A percentile compares a stretch with the other conserved stretches of the same genome.
Conservation (phyloP, 495 filamentous ascomycete species). For the Penicillium canariense region DNA sequence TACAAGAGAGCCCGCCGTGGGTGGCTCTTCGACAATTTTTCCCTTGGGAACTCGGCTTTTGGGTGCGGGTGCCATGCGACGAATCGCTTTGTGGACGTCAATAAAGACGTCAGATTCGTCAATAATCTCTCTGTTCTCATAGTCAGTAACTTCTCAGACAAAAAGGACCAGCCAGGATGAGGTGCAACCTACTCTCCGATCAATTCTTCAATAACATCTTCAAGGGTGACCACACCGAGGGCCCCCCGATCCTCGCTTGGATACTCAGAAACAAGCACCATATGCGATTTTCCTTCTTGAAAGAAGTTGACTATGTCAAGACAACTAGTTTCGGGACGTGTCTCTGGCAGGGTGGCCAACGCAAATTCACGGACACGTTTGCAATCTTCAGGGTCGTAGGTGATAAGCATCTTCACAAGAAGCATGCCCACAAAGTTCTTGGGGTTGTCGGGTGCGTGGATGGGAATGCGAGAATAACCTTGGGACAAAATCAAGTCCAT, state of each 20-base stretch:
- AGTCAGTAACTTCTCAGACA: slow-evolving; percentile 22
- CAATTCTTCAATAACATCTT: slow-evolving; percentile 97
- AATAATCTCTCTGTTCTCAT: slow-evolving; percentile 62
- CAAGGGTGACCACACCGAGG: slow-evolving; percentile 88
- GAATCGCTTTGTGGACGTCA: slow-evolving; percentile 94
- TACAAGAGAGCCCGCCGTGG: slow-evolving; percentile 24
- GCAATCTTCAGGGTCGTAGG: slow-evolving; percentile 93
- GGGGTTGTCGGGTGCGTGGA: slow-evolving; percentile 78
- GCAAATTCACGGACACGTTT: slow-evolving; percentile 84
- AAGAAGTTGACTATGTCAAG: slow-evolving; percentile 99
- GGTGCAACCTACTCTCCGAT: slow-evolving; percentile 80
- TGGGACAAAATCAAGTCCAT: slow-evolving; percentile 91
- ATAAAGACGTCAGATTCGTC: slow-evolving; percentile 95
- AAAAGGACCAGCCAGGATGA: slow-evolving; percentile 11
- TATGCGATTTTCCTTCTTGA: slow-evolving; percentile 97
- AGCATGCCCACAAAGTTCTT: slow-evolving; percentile 96
- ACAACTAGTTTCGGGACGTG: slow-evolving; percentile 89
- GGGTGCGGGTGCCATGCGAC: slow-evolving; percentile 69
- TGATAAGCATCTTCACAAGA: slow-evolving; percentile 96
- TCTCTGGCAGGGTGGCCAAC: slow-evolving; percentile 91
- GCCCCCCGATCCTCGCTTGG: slow-evolving; percentile 88
- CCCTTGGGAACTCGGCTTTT: slow-evolving; percentile 59
- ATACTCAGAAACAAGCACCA: slow-evolving; percentile 91
- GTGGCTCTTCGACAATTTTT: slow-evolving; percentile 50
- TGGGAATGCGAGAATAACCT: slow-evolving; percentile 93